A percentile compares a stretch with the other conserved stretches of the same genome.
Evolutionary conservation across 192 early-diverging fungal species (phyloP).

Genomic region (Podila epicladia): DNA sequence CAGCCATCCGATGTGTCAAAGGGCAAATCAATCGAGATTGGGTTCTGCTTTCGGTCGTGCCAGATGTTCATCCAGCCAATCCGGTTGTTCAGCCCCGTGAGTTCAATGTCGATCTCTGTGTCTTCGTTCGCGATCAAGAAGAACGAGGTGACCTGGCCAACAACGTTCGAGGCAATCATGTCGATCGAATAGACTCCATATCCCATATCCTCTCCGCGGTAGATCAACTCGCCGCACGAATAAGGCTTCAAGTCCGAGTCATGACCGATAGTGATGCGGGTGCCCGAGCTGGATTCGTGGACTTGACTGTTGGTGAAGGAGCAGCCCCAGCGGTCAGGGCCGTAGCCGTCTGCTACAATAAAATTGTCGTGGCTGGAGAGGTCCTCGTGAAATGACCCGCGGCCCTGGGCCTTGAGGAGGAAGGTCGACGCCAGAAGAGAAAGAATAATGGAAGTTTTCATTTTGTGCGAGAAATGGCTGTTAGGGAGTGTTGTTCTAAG

Average conservation of each 20-base stretch:
- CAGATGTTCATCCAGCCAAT: slow-evolving; percentile 48
- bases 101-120: slow-evolving; percentile 40
- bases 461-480: neutral
- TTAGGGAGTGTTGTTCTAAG: neutral
- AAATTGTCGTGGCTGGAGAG: slow-evolving; percentile 22
- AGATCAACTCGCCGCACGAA: slow-evolving; percentile 40
- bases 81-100: slow-evolving; percentile 39
- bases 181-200: slow-evolving; percentile 44
- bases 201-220: slow-evolving; percentile 13
- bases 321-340: slow-evolving; percentile 47
- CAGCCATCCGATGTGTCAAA: slow-evolving; percentile 38
- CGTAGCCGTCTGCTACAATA: slow-evolving; percentile 28
- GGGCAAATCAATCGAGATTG: slow-evolving; percentile 35
- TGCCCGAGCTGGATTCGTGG: slow-evolving; percentile 14
- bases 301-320: slow-evolving; percentile 32
- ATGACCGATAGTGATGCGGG: slow-evolving; percentile 37
- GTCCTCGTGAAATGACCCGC: slow-evolving; percentile 5
- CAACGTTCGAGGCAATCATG: slow-evolving; percentile 43
- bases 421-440: slow-evolving; percentile 15
- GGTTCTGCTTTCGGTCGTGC: slow-evolving; percentile 27
- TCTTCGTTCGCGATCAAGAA: slow-evolving; percentile 43
- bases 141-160: slow-evolving; percentile 42
- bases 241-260: slow-evolving; percentile 41
- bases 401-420: slow-evolving; percentile 2
- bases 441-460: slow-evolving; percentile 4